Evolutionary conservation across 192 early-diverging fungal species (phyloP), one percentile per base, ranked within the genome.

Genomic region (Linnemannia zychae): DNA sequence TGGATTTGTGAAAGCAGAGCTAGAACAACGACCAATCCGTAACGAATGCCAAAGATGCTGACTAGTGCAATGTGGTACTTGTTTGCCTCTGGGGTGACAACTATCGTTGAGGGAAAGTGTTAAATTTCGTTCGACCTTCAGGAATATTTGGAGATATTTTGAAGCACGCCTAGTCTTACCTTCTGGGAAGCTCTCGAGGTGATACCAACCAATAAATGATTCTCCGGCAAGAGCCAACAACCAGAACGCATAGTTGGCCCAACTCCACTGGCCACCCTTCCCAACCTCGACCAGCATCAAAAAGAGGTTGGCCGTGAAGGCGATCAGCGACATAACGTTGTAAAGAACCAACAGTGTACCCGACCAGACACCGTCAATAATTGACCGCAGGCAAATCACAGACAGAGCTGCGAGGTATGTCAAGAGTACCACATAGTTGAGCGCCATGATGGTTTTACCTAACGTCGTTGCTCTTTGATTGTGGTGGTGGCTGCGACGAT

Each of bases 211-310:
- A 52, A 92, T 74, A 13, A 89, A 71, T 0, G 85, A 78, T 57
- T 93, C 92, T 4, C 86, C 80, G 5, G 88, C 40, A 24, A 86
- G 67, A 4, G 89, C 85, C 7, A 89, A 40, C 44, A 75, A 77
- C 90, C 91, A 93, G 53, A 93, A 93, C 2, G 60, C 48, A 86
- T 92, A 91, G 38, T 91, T 88, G 34, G 87, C 77, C 88, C 89
- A 91, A 60, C 88, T 83, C 90, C 90, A 92, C 72, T 86, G 76
- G 4, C 88, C 79, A 7, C 78, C 83, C 46, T 73, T 85, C 5
- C 76, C 73, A 37, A 79, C 57, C 65, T 92, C 90, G 34, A 85
- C 22, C 31, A 65, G n/a, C 60, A 91, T 87, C 22, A 81, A 46
- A 6, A 66, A 63, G n/a, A 90, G 53, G 33, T 85, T 85, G 1